Conservation (phyloP, 2,329 filamentous ascomycete species). For the Tympanopsis confertula region DNA sequence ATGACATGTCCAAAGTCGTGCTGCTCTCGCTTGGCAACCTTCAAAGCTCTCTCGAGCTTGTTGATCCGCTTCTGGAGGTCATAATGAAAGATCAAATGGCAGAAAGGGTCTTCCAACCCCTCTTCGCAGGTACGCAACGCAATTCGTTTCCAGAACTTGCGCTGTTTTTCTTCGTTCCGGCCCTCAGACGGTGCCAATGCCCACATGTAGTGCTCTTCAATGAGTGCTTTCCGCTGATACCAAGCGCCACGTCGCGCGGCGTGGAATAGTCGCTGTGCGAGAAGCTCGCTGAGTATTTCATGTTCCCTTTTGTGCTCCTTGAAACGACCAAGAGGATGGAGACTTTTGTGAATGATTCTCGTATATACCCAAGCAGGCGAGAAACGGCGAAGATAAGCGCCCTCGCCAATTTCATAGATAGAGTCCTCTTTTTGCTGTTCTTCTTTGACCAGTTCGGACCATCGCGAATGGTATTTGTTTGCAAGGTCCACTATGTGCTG, state of each 20-base stretch:
- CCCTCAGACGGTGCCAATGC: constrained; percentile 33
- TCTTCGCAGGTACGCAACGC: constrained; percentile 73
- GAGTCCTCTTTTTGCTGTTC: constrained; percentile 68
- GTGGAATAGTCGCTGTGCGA: constrained; percentile 76
- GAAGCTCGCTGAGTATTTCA: constrained; percentile 59
- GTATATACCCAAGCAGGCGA: constrained; percentile 90
- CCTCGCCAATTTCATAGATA: constrained; percentile 72
- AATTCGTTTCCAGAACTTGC: constrained; percentile 70
- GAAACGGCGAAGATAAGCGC: constrained; percentile 78
- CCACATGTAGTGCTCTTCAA: constrained; percentile 94
- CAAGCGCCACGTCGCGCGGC: constrained; percentile 73
- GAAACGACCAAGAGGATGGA: constrained; percentile 66
- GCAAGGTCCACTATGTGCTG: constrained; percentile 62
- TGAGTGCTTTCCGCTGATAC: constrained; percentile 88
- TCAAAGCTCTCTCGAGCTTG: constrained; percentile 78
- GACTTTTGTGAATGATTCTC: constrained; percentile 79
- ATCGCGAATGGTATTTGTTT: constrained; percentile 67
- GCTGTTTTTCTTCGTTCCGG: constrained; percentile 45
- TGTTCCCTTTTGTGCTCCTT: constrained; percentile 75
- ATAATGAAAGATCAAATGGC: constrained; percentile 86
- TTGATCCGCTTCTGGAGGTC: constrained; percentile 87
- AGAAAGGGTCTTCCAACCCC: constrained; percentile 76
- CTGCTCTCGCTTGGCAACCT: constrained; percentile 72
- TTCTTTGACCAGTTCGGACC: constrained; percentile 60
- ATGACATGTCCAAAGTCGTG: constrained; percentile 86